These are phyloP conservation scores for Pythium phragmiticola DNA, from an alignment of 352 stramenopile species.

Conservation along the genomic window DNA sequence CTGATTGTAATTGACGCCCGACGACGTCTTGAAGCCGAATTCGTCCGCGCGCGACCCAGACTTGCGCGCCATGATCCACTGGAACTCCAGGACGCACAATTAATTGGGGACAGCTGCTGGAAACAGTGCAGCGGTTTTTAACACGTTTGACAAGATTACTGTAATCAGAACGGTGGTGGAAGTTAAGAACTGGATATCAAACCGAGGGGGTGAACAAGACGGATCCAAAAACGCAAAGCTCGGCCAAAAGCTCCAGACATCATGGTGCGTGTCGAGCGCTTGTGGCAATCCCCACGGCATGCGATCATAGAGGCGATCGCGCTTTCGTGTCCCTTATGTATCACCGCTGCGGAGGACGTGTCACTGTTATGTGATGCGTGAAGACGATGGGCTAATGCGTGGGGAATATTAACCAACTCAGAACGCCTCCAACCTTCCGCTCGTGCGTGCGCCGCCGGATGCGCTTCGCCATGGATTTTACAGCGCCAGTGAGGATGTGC, in stretches of 20 bases:
- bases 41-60: slow-evolving; percentile 38
- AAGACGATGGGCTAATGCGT: neutral
- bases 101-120: neutral
- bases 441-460: slow-evolving; percentile 80
- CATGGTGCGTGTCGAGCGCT: slow-evolving; percentile 17
- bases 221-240: slow-evolving; percentile 21
- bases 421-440: slow-evolving; percentile 71
- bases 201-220: slow-evolving; percentile 22
- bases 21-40: slow-evolving; percentile 74
- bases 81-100: neutral
- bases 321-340: neutral
- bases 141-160: neutral
- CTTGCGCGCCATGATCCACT: slow-evolving; percentile 28
- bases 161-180: neutral
- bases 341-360: neutral
- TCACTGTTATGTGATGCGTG: neutral
- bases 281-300: neutral
- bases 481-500: slow-evolving; percentile 76
- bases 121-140: slow-evolving; percentile 13
- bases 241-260: slow-evolving; percentile 7
- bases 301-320: neutral
- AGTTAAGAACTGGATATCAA: slow-evolving; percentile 15
- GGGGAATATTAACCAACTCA: slow-evolving; percentile 18
- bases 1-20: slow-evolving; percentile 82
- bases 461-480: slow-evolving; percentile 82